phyloP scores from a whole-genome alignment of 2,329 filamentous ascomycete genomes.

The Tolypocladium guangdongense region DNA sequence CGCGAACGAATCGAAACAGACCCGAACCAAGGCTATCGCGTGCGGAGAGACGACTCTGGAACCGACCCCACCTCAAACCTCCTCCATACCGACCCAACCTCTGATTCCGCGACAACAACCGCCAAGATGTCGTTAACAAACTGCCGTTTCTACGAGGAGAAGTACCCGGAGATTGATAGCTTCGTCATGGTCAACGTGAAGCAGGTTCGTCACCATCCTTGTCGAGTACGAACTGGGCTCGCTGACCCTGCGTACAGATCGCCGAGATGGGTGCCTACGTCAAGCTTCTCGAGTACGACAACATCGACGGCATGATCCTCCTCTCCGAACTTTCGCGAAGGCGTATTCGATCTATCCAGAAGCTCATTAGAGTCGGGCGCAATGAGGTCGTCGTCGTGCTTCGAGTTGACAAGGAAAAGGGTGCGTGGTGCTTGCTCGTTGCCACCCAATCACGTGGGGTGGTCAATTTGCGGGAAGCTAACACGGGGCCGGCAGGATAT shows the following conservation, averaged over 20 bases:
- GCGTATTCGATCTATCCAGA: constrained; percentile 98
- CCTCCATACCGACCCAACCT: constrained; percentile 12
- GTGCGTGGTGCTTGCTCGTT: constrained; percentile 28
- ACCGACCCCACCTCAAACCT: constrained; percentile 19
- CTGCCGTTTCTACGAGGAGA: constrained; percentile 96
- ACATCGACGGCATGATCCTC: constrained; percentile 99
- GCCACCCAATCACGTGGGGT: not conserved
- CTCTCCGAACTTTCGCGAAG: constrained; percentile 94
- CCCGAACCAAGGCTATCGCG: constrained; percentile 9
- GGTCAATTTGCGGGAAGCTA: constrained; percentile 8
- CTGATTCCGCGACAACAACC: constrained; percentile 24
- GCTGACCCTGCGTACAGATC: constrained; percentile 46
- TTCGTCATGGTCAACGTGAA: constrained; percentile 99
- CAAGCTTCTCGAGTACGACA: constrained; percentile 98
- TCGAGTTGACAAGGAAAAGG: constrained; percentile 98
- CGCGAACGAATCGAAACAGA: not conserved
- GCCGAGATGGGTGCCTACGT: constrained; percentile 99
- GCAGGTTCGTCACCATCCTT: constrained; percentile 50
- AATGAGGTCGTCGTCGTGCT: constrained; percentile 99
- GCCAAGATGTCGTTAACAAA: constrained; percentile 88
- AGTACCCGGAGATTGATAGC: constrained; percentile 90
- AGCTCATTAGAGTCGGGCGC: constrained; percentile 93
- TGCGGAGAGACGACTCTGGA: constrained; percentile 14
- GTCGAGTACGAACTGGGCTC: not conserved
- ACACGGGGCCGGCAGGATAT: constrained; percentile 43